A percentile compares a stretch with the other conserved stretches of the same genome.
These are phyloP conservation scores for Claviceps sp. DNA, from an alignment of 2,329 filamentous ascomycete species.

Conservation along the genomic window DNA sequence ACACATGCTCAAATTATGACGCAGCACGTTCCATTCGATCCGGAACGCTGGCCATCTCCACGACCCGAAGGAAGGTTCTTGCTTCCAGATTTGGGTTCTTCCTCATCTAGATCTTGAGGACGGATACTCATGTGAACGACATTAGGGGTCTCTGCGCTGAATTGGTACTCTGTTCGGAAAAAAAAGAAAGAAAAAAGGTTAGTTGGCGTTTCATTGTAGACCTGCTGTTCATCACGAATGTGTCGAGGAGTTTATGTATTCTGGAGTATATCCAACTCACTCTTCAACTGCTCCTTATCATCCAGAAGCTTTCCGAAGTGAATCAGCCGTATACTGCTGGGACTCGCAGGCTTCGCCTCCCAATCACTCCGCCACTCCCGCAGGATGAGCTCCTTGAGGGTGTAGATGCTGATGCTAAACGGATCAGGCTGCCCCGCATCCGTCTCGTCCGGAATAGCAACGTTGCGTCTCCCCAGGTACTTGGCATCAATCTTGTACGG, in stretches of 20 bases:
- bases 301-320: constrained; percentile 84
- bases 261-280: constrained; percentile 35
- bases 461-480: constrained; percentile 70
- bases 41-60: constrained; percentile 26
- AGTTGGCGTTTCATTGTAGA: too few relatives aligned
- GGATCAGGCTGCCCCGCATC: constrained; percentile 54
- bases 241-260: too few relatives aligned
- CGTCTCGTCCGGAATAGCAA: constrained; percentile 55
- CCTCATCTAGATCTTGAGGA: constrained; percentile 74
- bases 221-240: too few relatives aligned
- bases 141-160: constrained; percentile 61
- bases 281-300: constrained; percentile 73
- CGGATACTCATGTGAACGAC: constrained; percentile 93
- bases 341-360: constrained; percentile 75
- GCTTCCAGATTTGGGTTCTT: constrained; percentile 58
- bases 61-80: constrained; percentile 27
- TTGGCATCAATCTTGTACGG: constrained; percentile 82
- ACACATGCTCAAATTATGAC: constrained; percentile 32
- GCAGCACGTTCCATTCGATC: constrained; percentile 31
- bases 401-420: constrained; percentile 84
- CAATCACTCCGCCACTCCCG: constrained; percentile 88
- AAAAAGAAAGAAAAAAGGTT: too few relatives aligned
- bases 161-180: constrained; percentile 58
- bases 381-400: constrained; percentile 84
- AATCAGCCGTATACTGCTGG: constrained; percentile 80